Percentiles rank a stretch among this genome's conserved stretches.
phyloP scores from a whole-genome alignment of 73 alveolate species.

The Paramecium tetraurelia region DNA sequence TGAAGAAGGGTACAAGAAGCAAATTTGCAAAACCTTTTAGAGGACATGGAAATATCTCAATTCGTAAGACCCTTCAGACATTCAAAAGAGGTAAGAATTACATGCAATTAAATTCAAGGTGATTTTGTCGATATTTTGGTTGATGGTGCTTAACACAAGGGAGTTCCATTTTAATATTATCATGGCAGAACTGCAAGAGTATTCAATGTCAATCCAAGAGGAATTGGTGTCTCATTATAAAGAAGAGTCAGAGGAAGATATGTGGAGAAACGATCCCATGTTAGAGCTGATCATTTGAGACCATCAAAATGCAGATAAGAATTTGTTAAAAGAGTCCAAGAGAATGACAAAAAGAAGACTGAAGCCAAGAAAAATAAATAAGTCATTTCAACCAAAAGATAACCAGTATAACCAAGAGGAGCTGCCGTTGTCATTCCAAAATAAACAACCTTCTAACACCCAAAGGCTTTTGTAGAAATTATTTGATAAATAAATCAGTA shows the following conservation, averaged over 20 bases:
- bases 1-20: conserved; percentile 92
- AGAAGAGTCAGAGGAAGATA: conserved; percentile 85
- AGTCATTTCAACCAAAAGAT: conserved; percentile 56
- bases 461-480: conserved; percentile 57
- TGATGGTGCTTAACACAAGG: conserved; percentile 92
- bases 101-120: conserved; percentile 62
- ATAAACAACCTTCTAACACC: conserved; percentile 52
- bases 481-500: conserved; percentile 48
- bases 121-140: conserved; percentile 90
- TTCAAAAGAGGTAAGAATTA: conserved; percentile 82
- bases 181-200: conserved; percentile 95
- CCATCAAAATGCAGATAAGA: conserved; percentile 95
- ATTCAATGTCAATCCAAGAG: conserved; percentile 83
- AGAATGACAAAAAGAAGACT: conserved; percentile 75
- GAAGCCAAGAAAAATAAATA: conserved; percentile 66
- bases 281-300: conserved; percentile 90
- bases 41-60: conserved; percentile 78
- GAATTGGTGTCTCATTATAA: conserved; percentile 84
- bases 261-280: conserved; percentile 88
- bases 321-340: conserved; percentile 94
- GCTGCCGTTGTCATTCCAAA: conserved; percentile 42
- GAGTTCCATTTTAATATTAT: conserved; percentile 88
- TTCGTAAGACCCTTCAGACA: conserved; percentile 76
- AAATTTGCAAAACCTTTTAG: conserved; percentile 87
- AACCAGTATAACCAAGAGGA: conserved; percentile 60